Evolutionary conservation across 768 basidiomycete species (phyloP).

Genomic region (Strobilomyces echinocephalus): DNA sequence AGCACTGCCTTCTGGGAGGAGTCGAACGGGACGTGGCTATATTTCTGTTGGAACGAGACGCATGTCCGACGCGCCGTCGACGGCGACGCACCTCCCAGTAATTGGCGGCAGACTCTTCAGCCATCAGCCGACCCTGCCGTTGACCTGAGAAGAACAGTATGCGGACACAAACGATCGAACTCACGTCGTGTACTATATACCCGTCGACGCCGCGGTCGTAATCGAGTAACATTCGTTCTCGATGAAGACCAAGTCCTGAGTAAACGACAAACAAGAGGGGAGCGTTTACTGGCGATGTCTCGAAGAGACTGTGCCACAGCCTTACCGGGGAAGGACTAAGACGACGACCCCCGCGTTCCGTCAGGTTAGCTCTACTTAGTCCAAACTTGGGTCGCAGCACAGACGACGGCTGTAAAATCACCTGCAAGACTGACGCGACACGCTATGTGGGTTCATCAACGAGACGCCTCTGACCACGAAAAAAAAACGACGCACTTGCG

Average conservation of each 20-base stretch:
- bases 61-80: not conserved
- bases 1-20: constrained; percentile 89
- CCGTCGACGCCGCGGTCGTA: constrained; percentile 92
- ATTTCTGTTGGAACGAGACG: constrained; percentile 58
- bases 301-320: constrained; percentile 80
- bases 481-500: constrained; percentile 54
- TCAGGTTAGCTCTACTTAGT: constrained; percentile 36
- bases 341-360: not conserved
- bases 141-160: not conserved
- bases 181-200: constrained; percentile 80
- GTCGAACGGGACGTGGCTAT: constrained; percentile 89
- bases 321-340: constrained; percentile 29
- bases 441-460: constrained; percentile 38
- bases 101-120: constrained; percentile 92
- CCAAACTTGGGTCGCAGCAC: constrained; percentile 82
- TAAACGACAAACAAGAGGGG: not conserved
- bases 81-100: constrained; percentile 81
- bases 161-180: constrained; percentile 17
- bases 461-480: not conserved
- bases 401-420: constrained; percentile 85
- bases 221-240: constrained; percentile 90
- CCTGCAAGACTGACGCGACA: constrained; percentile 86
- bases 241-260: constrained; percentile 89
- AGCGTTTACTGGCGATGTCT: constrained; percentile 54
- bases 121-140: constrained; percentile 82